Conservation (phyloP, 2,329 filamentous ascomycete species). For the Xylariaceae sp. region DNA sequence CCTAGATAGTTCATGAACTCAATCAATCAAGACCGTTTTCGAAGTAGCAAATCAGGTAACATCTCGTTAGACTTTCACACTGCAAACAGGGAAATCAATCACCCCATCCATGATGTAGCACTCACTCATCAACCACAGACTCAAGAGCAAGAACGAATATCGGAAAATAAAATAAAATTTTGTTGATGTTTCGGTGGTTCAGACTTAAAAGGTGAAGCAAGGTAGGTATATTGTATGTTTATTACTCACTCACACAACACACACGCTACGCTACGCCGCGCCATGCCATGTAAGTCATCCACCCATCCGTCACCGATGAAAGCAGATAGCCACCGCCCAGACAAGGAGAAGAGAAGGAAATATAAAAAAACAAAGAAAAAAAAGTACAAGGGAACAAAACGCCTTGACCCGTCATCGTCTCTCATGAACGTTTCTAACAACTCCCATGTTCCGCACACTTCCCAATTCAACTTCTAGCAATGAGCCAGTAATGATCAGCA, state of each 20-base stretch:
- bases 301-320: background rate
- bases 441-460: background rate
- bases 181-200: background rate
- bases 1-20: too few species aligned
- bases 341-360: background rate
- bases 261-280: constrained; percentile 19
- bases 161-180: too few species aligned
- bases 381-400: background rate
- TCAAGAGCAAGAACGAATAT: too few species aligned
- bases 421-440: constrained; percentile 15
- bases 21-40: too few species aligned
- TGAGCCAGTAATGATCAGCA: background rate
- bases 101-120: too few species aligned
- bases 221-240: constrained; percentile 10
- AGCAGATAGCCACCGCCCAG: background rate
- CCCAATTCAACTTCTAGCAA: background rate
- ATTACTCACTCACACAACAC: constrained; percentile 18
- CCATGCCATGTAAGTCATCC: constrained; percentile 15
- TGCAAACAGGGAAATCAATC: too few species aligned
- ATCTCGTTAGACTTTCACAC: too few species aligned
- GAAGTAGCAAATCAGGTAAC: too few species aligned
- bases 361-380: too few species aligned
- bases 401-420: constrained; percentile 14
- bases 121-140: too few species aligned
- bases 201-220: too few species aligned